A percentile compares a stretch with the other conserved stretches of the same genome.
Evolutionary conservation across 768 basidiomycete species (phyloP).

Genomic region (Suillus placidus): DNA sequence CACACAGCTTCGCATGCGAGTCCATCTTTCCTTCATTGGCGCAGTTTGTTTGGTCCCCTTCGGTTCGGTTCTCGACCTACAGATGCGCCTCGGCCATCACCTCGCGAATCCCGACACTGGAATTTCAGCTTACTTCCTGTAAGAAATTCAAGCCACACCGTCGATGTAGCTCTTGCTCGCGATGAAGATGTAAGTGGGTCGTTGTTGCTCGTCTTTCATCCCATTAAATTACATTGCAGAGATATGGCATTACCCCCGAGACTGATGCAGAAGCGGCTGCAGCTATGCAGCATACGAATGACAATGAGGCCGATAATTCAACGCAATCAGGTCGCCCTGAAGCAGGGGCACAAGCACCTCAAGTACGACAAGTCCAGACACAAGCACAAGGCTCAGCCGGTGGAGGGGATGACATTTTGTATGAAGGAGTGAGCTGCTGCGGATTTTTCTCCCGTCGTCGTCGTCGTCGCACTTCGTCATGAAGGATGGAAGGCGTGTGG

Average conservation of each 20-base stretch:
- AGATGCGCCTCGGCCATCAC: neutral
- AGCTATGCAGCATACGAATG: neutral
- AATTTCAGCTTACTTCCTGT: neutral
- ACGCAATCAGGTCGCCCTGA: neutral
- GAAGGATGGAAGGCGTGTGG: no score
- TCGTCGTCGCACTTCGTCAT: no score
- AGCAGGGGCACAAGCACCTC: neutral
- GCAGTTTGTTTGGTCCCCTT: neutral
- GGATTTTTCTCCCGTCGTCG: no score
- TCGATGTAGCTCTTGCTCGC: neutral
- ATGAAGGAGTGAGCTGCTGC: no score
- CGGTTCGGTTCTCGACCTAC: neutral
- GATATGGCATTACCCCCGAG: neutral
- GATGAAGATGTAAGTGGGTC: neutral
- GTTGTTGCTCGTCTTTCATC: fast-evolving
- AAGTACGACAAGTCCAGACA: neutral
- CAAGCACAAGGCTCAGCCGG: no score
- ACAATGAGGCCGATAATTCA: neutral
- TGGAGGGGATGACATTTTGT: no score
- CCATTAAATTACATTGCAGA: neutral
- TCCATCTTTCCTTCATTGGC: neutral
- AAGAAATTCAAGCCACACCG: neutral
- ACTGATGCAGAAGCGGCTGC: neutral
- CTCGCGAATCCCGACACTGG: neutral
- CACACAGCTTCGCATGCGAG: neutral